Base-by-base conservation (phyloP, 2,329 filamentous ascomycete species). In the Colletotrichum plurivorum region DNA sequence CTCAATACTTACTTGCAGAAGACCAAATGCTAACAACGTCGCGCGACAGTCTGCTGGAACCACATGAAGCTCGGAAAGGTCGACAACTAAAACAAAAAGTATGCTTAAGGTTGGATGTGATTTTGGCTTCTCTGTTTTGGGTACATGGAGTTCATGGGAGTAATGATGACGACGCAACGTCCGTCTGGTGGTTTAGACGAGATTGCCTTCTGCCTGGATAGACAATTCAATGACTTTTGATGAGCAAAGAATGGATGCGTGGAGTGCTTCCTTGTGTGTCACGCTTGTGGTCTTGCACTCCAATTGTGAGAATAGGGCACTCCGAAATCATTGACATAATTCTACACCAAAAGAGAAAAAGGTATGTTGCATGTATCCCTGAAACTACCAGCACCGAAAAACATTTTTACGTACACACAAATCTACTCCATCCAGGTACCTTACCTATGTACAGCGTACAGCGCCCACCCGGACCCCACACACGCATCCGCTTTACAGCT, bases 21-120 rank as follows among this genome's bases (percentile, higher is more conserved):
- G 25, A 15, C 6, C 20, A 16, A 13, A n/a, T 58, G 46, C 73
- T 78, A 64, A 78, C 63, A 20, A n/a, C 20, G 39, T 16, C 39
- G 25, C n/a, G 6, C n/a, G 5, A 58, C 43, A 89, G 87, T 88
- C 73, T 88, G 87, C 75, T 88, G 85, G 84, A 83, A 87, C 61
- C 85, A 85, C 67, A 81, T 89, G 79, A 78, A 81, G 39, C 78
- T 89, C 5, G 83, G 67, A 43, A 55, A 66, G 51, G 62, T 31
- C 31, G 67, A 61, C 10, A 52, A 53, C 63, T 59, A 54, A 51
- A 36, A 2, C 8, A 36, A 36, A 31, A 36, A 10, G 31, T 36
- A 36, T 36, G 31, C 10, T 36, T 10, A 5, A 36, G 31, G 27
- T 31, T 31, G 31, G 31, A 36, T 36, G 31, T 5, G 31, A 36